Evolutionary conservation across 2,329 filamentous ascomycete genomes (phyloP).

Genomic region (Teratosphaeria viscida): DNA sequence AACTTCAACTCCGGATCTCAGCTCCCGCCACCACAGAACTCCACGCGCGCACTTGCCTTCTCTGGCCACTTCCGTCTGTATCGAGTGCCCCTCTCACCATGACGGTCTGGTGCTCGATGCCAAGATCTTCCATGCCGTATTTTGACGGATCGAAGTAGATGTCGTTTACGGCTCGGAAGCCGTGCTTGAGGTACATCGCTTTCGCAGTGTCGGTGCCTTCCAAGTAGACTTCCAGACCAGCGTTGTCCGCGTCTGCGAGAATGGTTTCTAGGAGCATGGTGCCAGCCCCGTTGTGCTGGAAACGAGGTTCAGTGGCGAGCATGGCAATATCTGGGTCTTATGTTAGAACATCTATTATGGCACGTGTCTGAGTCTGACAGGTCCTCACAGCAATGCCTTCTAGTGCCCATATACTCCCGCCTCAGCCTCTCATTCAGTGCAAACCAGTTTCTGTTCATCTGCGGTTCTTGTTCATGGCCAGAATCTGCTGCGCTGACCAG

Average conservation of each 20-base stretch:
- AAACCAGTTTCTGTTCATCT: conserved; percentile 27
- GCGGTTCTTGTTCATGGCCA: conserved; percentile 20
- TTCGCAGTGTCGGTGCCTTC: conserved; percentile 29
- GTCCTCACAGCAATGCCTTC: conserved; percentile 21
- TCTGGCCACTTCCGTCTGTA: background rate
- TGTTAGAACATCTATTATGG: background rate
- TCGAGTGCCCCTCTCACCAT: conserved; percentile 16
- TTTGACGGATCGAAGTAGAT: conserved; percentile 21
- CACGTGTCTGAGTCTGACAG: background rate
- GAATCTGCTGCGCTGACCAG: conserved; percentile 17
- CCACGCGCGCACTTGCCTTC: background rate
- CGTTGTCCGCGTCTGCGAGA: conserved; percentile 31
- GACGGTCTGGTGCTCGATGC: conserved; percentile 22
- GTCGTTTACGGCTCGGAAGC: conserved; percentile 21
- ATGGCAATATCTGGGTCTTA: conserved; percentile 21
- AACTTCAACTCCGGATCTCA: background rate
- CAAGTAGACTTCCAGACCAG: conserved; percentile 31
- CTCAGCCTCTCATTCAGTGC: conserved; percentile 22
- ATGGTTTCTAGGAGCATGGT: conserved; percentile 31
- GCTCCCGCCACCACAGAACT: background rate
- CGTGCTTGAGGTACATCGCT: conserved; percentile 23
- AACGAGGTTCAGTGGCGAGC: conserved; percentile 30
- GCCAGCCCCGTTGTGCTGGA: conserved; percentile 34
- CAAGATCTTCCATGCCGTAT: conserved; percentile 18
- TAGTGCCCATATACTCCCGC: conserved; percentile 19